Conservation (phyloP, 306 rosid species). For the Prunus mume region DNA sequence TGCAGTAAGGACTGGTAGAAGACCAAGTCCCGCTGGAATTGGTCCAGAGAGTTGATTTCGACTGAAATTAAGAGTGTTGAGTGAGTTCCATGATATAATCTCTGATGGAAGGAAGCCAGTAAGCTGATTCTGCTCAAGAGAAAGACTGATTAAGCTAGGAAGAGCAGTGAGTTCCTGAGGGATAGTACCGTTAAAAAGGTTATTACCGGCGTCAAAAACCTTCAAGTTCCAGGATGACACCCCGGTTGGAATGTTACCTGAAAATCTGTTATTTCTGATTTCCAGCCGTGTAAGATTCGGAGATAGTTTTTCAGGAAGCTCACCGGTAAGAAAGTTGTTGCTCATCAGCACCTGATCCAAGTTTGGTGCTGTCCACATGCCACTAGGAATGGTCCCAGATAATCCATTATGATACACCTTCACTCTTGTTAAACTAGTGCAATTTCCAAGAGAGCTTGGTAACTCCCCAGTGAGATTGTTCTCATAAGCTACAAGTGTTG, state of each 20-base stretch:
- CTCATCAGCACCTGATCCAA: conserved; percentile 27
- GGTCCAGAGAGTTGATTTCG: conserved; percentile 50
- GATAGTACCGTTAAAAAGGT: conserved; percentile 50
- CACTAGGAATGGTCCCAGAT: conserved; percentile 55
- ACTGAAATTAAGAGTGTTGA: conserved; percentile 39
- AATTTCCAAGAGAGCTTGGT: conserved; percentile 62
- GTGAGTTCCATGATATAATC: conserved; percentile 43
- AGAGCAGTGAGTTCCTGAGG: conserved; percentile 55
- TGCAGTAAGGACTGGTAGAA: conserved; percentile 30
- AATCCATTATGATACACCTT: conserved; percentile 35
- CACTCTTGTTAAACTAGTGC: conserved; percentile 30
- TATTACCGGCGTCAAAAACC: conserved; percentile 47
- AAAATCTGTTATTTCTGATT: conserved; percentile 53
- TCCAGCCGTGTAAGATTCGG: conserved; percentile 34
- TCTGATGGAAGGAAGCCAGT: conserved; percentile 45
- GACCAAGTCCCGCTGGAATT: conserved; percentile 41
- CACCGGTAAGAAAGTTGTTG: conserved; percentile 50
- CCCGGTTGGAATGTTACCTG: conserved; percentile 52
- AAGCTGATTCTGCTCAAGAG: conserved; percentile 54
- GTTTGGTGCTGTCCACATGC: conserved; percentile 57
- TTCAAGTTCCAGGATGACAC: conserved; percentile 47
- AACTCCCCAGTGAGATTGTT: conserved; percentile 55
- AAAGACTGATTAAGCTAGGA: conserved; percentile 24
- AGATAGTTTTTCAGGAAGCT: conserved; percentile 51
- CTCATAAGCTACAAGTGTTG: conserved; percentile 32